phyloP scores from a whole-genome alignment of 345 rosid species.

The Populus tremula region DNA sequence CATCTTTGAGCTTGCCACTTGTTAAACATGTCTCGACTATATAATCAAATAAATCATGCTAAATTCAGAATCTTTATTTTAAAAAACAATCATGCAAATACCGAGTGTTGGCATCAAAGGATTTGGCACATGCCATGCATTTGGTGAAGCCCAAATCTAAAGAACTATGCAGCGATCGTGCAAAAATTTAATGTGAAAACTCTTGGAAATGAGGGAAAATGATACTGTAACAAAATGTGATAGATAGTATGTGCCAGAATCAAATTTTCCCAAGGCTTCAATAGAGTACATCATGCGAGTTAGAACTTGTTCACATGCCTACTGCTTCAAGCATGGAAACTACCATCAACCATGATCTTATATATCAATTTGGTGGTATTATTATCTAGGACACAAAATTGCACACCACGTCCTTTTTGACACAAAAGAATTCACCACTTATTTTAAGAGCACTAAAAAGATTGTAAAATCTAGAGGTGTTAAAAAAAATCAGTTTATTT shows the following conservation, averaged over 20 bases:
- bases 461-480: neutral
- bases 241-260: neutral
- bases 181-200: neutral
- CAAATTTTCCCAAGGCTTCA: neutral
- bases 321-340: slow-evolving; percentile 9
- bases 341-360: neutral
- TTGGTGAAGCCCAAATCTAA: neutral
- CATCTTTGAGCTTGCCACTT: slow-evolving; percentile 39
- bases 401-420: slow-evolving; percentile 21
- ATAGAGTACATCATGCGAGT: neutral
- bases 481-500: too few species aligned
- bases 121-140: slow-evolving; percentile 2
- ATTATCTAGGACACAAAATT: slow-evolving; percentile 17
- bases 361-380: neutral
- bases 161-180: too few species aligned
- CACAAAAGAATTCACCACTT: slow-evolving; percentile 3
- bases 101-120: slow-evolving; percentile 4
- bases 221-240: neutral
- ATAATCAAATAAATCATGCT: slow-evolving; percentile 30
- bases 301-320: slow-evolving; percentile 12
- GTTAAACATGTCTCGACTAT: slow-evolving; percentile 43
- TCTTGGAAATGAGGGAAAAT: neutral
- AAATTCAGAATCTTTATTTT: slow-evolving; percentile 19
- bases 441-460: slow-evolving; percentile 14
- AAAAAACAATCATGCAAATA: neutral